phyloP scores from a whole-genome alignment of 1,139 yeast genomes.

The Yamadazyma oceani region DNA sequence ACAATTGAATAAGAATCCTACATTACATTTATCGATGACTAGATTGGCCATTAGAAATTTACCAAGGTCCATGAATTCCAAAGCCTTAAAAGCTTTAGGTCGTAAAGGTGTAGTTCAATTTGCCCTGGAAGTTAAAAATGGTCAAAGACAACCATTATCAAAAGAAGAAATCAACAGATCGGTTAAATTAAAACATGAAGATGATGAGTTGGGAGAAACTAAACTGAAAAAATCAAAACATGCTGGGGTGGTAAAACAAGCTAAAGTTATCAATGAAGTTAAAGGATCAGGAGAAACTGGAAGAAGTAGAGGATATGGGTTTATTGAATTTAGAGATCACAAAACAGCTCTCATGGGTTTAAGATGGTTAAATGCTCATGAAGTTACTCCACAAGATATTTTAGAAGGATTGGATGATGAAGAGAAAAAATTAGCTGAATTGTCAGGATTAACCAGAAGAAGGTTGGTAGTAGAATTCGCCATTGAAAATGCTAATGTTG shows the following conservation, averaged over 20 bases:
- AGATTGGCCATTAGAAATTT: slow-evolving; percentile 91
- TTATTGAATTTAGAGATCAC: slow-evolving; percentile 90
- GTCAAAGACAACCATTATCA: slow-evolving; percentile 76
- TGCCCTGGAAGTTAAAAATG: slow-evolving; percentile 85
- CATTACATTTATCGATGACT: slow-evolving; percentile 86
- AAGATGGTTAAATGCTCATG: slow-evolving; percentile 96
- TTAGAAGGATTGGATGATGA: slow-evolving; percentile 72
- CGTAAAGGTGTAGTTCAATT: slow-evolving; percentile 94
- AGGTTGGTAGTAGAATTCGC: slow-evolving; percentile 94
- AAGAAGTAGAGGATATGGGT: slow-evolving; percentile 95
- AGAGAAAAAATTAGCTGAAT: slow-evolving; percentile 53
- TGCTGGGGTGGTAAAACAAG: slow-evolving; percentile 89
- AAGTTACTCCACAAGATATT: slow-evolving; percentile 70
- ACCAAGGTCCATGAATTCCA: slow-evolving; percentile 89
- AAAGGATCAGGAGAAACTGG: slow-evolving; percentile 87
- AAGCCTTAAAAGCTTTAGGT: slow-evolving; percentile 86
- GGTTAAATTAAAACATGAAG: slow-evolving; percentile 54
- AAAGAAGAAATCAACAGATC: slow-evolving; percentile 89
- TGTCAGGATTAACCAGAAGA: slow-evolving; percentile 61
- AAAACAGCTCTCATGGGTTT: slow-evolving; percentile 93
- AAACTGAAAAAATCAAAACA: slow-evolving; percentile 65
- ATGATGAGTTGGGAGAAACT: slow-evolving; percentile 46
- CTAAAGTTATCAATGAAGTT: slow-evolving; percentile 89
- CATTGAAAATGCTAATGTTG: slow-evolving; percentile 89
- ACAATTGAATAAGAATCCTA: slow-evolving; percentile 87